Percentiles rank a stretch among this genome's conserved stretches.
Evolutionary conservation across 257 asterid species (phyloP).

Genomic region (Solanum sejunctum): DNA sequence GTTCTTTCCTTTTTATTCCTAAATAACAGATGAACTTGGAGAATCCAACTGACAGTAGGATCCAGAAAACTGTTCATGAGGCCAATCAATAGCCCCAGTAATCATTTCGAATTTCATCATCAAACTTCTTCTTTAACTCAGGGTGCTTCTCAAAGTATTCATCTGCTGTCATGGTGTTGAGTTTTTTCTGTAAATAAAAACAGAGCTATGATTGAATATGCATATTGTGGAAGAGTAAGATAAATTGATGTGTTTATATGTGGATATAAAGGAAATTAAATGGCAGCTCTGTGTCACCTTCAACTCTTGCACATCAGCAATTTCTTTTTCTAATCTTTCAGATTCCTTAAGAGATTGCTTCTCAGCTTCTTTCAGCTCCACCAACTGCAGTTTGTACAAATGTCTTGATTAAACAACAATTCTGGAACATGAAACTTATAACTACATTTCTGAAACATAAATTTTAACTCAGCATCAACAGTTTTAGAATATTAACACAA

Average conservation of each 20-base stretch:
- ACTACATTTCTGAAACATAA: background rate
- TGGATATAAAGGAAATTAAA: background rate
- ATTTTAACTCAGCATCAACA: background rate
- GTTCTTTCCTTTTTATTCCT: constrained; percentile 35
- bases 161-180: constrained; percentile 80
- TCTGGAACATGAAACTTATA: background rate
- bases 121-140: constrained; percentile 69
- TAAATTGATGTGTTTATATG: background rate
- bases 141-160: constrained; percentile 92
- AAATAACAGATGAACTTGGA: constrained; percentile 22
- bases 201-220: background rate
- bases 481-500: background rate
- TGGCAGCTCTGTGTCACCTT: constrained; percentile 24
- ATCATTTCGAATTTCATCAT: constrained; percentile 33
- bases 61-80: background rate
- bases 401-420: background rate
- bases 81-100: constrained; percentile 27
- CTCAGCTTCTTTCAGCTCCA: constrained; percentile 89
- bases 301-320: constrained; percentile 83
- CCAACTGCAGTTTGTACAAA: constrained; percentile 39
- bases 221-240: background rate
- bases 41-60: constrained; percentile 6
- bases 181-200: constrained; percentile 50
- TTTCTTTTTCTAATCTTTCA: constrained; percentile 78
- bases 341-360: constrained; percentile 63